A percentile compares a stretch with the other conserved stretches of the same genome.
Evolutionary conservation across 2,329 filamentous ascomycete species (phyloP).

Genomic region (Polychaeton citri): DNA sequence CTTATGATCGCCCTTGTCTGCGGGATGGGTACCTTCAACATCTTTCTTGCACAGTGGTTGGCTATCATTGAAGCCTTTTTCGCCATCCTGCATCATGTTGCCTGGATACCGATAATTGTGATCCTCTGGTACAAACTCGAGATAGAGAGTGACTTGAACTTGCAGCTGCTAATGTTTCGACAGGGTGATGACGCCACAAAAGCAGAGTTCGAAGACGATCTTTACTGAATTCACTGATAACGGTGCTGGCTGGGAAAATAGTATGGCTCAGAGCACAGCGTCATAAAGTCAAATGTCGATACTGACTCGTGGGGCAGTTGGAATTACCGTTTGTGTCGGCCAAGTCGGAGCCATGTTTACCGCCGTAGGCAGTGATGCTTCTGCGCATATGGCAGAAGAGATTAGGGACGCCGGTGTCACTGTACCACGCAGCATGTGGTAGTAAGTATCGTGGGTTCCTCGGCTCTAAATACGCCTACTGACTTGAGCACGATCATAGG

Average conservation of each 20-base stretch:
- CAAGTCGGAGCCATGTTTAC: neutral
- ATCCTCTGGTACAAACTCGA: neutral
- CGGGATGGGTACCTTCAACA: conserved; percentile 15
- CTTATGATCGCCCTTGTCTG: conserved; percentile 9
- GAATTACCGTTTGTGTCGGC: neutral
- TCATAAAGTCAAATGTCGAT: neutral
- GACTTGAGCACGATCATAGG: neutral
- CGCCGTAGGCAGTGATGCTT: neutral
- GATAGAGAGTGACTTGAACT: neutral
- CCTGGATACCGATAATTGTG: conserved; percentile 27
- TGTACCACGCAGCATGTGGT: neutral
- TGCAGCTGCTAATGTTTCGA: neutral
- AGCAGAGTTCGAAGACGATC: neutral
- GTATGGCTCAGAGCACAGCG: conserved; percentile 3
- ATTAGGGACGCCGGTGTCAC: neutral
- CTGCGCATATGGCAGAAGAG: neutral
- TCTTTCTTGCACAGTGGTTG: neutral
- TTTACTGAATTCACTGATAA: conserved; percentile 5
- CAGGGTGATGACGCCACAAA: neutral
- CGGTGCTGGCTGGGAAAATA: conserved; percentile 5
- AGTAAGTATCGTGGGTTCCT: neutral
- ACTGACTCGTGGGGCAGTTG: neutral
- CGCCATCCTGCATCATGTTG: conserved; percentile 36
- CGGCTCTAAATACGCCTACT: too few relatives aligned
- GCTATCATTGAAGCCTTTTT: conserved; percentile 11